A percentile compares a stretch with the other conserved stretches of the same genome.
Conservation (phyloP, 306 rosid species). For the Pachyrhizus erosus region DNA sequence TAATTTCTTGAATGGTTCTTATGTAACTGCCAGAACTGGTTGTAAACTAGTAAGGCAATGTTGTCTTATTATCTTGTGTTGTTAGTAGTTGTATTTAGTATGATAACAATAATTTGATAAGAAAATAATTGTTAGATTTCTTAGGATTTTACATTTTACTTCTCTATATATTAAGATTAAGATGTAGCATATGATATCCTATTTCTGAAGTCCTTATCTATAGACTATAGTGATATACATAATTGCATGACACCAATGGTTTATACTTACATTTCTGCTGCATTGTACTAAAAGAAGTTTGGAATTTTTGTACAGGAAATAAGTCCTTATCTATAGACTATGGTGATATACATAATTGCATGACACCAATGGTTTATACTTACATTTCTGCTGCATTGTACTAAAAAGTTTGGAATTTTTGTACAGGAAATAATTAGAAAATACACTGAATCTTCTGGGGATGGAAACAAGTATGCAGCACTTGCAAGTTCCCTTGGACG, state of each 20-base stretch:
- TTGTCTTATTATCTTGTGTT: not conserved
- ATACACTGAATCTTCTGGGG: constrained; percentile 64
- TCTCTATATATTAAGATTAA: constrained; percentile 18
- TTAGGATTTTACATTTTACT: not conserved
- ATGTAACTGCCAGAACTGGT: not conserved
- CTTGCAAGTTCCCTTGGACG: constrained; percentile 83
- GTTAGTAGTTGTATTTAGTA: constrained; percentile 20
- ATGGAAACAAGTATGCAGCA: constrained; percentile 80
- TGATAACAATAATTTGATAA: not conserved
- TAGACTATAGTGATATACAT: constrained; percentile 1
- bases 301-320: too few species aligned
- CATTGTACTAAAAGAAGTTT: constrained; percentile 18
- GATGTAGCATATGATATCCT: not conserved
- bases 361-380: not conserved
- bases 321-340: not conserved
- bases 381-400: not conserved
- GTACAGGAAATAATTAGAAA: constrained; percentile 76
- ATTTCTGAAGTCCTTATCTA: constrained; percentile 15
- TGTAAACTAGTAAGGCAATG: not conserved
- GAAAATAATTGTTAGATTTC: constrained; percentile 4
- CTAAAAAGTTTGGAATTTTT: constrained; percentile 30
- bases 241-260: constrained; percentile 1
- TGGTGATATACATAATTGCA: constrained; percentile 18
- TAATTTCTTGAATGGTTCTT: not conserved
- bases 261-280: not conserved